A percentile compares a stretch with the other conserved stretches of the same genome.
These are phyloP conservation scores for Sporisorium exsertum DNA, from an alignment of 1,284 basidiomycete species.

Conservation along the genomic window DNA sequence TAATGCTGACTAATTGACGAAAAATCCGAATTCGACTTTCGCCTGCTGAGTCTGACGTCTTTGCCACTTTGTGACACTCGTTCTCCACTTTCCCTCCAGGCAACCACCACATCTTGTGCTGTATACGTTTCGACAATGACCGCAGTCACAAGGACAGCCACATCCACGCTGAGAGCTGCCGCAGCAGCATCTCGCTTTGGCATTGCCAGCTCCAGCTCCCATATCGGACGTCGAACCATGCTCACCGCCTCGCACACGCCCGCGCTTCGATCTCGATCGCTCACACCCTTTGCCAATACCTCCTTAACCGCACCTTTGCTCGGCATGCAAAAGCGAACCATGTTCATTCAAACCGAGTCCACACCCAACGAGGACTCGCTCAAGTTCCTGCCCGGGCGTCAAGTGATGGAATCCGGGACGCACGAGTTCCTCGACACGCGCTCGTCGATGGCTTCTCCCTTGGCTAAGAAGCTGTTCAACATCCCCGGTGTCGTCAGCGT, in stretches of 20 bases:
- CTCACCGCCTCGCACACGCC: constrained; percentile 13
- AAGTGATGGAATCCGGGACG: constrained; percentile 84
- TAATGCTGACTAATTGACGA: constrained; percentile 30
- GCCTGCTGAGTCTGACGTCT: constrained; percentile 10
- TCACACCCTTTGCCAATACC: not conserved
- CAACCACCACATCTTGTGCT: constrained; percentile 1
- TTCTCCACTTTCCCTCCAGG: constrained; percentile 4
- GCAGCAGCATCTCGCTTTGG: constrained; percentile 9
- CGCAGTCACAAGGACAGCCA: constrained; percentile 19
- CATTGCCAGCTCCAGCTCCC: constrained; percentile 7
- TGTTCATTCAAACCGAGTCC: constrained; percentile 78
- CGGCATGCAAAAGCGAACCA: constrained; percentile 45
- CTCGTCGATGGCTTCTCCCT: constrained; percentile 76
- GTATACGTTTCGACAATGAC: constrained; percentile 15
- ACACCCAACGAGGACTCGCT: constrained; percentile 97
- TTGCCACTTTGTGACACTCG: constrained; percentile 14
- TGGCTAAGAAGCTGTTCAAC: constrained; percentile 91
- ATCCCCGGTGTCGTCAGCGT: constrained; percentile 88
- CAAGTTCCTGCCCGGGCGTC: constrained; percentile 94
- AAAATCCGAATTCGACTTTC: constrained; percentile 7
- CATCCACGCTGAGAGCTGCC: constrained; percentile 19
- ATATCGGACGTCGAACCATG: constrained; percentile 17
- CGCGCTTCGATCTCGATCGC: not conserved
- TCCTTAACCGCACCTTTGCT: constrained; percentile 3
- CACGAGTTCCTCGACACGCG: constrained; percentile 90